A percentile compares a stretch with the other conserved stretches of the same genome.
phyloP scores from a whole-genome alignment of 495 filamentous ascomycete species.

The Alectoria sarmentosa region DNA sequence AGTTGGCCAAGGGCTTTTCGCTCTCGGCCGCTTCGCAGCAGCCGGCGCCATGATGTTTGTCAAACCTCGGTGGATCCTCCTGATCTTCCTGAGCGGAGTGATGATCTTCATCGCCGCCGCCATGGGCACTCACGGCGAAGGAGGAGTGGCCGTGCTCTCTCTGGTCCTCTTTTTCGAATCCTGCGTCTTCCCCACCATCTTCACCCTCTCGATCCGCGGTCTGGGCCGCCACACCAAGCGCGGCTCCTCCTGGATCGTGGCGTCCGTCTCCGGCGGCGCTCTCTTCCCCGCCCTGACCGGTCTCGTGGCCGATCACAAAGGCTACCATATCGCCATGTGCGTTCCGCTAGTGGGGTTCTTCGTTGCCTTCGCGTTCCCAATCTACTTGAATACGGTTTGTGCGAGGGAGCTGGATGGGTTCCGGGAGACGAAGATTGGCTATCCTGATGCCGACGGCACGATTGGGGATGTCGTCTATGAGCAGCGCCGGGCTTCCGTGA shows the following conservation, averaged over 20 bases:
- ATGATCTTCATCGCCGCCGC: slow-evolving; percentile 17
- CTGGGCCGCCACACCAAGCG: slow-evolving; percentile 65
- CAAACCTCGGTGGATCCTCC: background rate
- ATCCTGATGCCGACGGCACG: background rate
- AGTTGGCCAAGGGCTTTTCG: slow-evolving; percentile 52
- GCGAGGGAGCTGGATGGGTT: background rate
- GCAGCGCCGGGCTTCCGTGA: background rate
- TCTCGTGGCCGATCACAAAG: background rate
- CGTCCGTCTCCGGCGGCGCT: slow-evolving; percentile 21
- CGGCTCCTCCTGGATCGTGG: slow-evolving; percentile 59
- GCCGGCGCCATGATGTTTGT: slow-evolving; percentile 42
- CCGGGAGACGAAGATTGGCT: background rate
- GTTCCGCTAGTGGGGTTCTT: background rate
- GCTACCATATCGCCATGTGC: background rate
- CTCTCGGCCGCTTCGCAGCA: slow-evolving; percentile 55
- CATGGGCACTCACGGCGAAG: slow-evolving; percentile 45
- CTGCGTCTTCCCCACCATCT: slow-evolving; percentile 64
- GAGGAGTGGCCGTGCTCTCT: slow-evolving; percentile 52
- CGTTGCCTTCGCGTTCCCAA: background rate
- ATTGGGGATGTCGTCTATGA: background rate
- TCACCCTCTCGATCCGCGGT: slow-evolving; percentile 60
- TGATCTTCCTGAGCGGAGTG: background rate
- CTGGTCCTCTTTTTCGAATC: slow-evolving; percentile 65
- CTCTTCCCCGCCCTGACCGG: background rate
- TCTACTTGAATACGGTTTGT: background rate